These are phyloP conservation scores for Polytrichum commune DNA, from an alignment of 225 moss, liverwort and hornwort genomes.

Conservation along the genomic window DNA sequence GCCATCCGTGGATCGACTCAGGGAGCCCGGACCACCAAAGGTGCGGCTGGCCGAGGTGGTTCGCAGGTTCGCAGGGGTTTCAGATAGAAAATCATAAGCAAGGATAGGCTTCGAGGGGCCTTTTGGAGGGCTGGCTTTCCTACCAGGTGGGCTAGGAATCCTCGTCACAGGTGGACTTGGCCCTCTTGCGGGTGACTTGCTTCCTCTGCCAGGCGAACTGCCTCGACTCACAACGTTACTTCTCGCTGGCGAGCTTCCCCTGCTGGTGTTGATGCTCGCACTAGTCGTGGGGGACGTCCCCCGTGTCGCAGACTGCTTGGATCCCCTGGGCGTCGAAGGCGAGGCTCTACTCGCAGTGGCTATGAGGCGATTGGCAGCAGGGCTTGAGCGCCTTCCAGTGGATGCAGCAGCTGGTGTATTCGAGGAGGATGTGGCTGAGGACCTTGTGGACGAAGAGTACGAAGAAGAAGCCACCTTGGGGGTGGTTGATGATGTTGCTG, in stretches of 20 bases:
- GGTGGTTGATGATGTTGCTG: constrained; percentile 17
- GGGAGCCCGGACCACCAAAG: constrained; percentile 27
- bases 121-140: constrained; percentile 16
- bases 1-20: constrained; percentile 37
- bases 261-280: background rate
- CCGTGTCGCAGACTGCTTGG: constrained; percentile 18
- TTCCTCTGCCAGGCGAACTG: constrained; percentile 14
- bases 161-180: constrained; percentile 11
- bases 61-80: constrained; percentile 45
- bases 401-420: background rate
- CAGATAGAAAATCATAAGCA: constrained; percentile 24
- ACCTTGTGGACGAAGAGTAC: background rate
- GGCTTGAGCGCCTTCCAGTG: constrained; percentile 4
- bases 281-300: constrained; percentile 19
- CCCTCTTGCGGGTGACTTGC: constrained; percentile 19
- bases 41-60: constrained; percentile 33
- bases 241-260: constrained; percentile 20
- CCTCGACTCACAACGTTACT: constrained; percentile 4
- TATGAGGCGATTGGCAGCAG: background rate
- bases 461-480: constrained; percentile 10
- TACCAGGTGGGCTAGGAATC: constrained; percentile 3
- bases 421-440: background rate
- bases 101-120: constrained; percentile 24
- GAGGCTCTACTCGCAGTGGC: constrained; percentile 1
- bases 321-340: constrained; percentile 26